These are phyloP conservation scores for Bromus sterilis DNA, from an alignment of 176 grass and related monocot species.

Conservation along the genomic window DNA sequence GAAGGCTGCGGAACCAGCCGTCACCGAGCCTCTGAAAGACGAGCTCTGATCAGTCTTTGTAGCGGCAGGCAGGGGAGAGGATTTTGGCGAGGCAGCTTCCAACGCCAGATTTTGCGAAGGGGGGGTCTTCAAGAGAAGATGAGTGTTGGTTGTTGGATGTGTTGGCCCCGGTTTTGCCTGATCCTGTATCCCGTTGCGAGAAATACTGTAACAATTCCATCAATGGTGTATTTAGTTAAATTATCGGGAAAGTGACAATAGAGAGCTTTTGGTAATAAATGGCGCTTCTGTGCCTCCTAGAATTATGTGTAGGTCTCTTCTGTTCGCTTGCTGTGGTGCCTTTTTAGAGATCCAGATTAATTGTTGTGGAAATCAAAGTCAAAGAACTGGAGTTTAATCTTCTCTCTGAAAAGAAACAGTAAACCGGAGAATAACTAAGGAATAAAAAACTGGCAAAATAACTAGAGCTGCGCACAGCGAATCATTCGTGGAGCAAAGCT, in stretches of 20 bases:
- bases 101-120: conserved; percentile 27
- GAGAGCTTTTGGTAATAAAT: conserved; percentile 19
- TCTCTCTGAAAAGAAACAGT: no score
- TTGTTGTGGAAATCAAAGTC: no score
- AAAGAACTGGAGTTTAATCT: no score
- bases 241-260: conserved; percentile 1
- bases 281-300: neutral
- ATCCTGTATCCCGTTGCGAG: conserved; percentile 14
- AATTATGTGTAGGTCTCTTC: neutral
- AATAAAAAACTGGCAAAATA: no score
- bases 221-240: conserved; percentile 15
- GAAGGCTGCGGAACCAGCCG: neutral
- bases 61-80: conserved; percentile 11
- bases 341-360: neutral
- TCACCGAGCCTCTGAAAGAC: conserved; percentile 29
- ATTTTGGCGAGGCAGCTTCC: conserved; percentile 22
- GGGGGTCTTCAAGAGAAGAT: neutral
- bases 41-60: conserved; percentile 44
- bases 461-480: no score
- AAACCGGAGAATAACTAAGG: no score
- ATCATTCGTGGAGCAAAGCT: no score
- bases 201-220: conserved; percentile 37
- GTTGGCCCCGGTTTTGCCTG: neutral
- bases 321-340: neutral
- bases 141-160: neutral